Base-by-base conservation (phyloP, 345 rosid species). In the Hibiscus trionum region DNA sequence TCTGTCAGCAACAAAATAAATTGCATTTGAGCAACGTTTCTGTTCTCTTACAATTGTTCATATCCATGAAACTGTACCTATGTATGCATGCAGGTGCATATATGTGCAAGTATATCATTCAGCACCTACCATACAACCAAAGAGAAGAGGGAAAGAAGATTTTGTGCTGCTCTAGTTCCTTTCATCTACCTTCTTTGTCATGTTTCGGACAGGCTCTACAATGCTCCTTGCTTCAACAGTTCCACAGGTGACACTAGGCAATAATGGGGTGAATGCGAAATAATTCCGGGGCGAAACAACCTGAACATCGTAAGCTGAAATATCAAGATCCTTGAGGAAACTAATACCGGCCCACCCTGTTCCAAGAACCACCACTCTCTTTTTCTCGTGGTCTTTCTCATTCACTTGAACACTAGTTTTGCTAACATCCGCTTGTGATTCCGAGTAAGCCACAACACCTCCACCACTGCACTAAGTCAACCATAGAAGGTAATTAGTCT, bases 181-280 rank as follows among this genome's bases (percentile, higher is more conserved):
- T 37, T 37, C 42, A 37, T 37, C 42, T 83, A 95, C 99, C 99
- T 89, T 95, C 78, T 86, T 87, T 57, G 89, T 83, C 24, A 95
- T 92, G 37, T 95, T 95, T 5, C 98, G 83, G 42, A 95, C 89
- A 4, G 98, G 96, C 80, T 95, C 99, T 0, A 83, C 96, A 46
- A 91, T 91, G 83, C 99, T 95, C 37, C 99, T 83, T 56, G 99
- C 97, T 83, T 95, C 98, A 37, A 95, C 93, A 3, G 98, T 93
- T 21, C 99, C 99, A 69, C 99, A 93, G 63, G 98, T 95, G 61
- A 95, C 98, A 56, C 98, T 95, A 4, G 98, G 99, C 46, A 95
- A 84, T 76, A 93, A 73, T 27, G 99, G 99, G 27, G 97, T 93
- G 76, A 95, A 95, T 15, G 96, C 97, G 81, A 95, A 95, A 80